These are phyloP conservation scores for Endocarpon pusillum DNA, from an alignment of 495 filamentous ascomycete genomes.

Conservation along the genomic window DNA sequence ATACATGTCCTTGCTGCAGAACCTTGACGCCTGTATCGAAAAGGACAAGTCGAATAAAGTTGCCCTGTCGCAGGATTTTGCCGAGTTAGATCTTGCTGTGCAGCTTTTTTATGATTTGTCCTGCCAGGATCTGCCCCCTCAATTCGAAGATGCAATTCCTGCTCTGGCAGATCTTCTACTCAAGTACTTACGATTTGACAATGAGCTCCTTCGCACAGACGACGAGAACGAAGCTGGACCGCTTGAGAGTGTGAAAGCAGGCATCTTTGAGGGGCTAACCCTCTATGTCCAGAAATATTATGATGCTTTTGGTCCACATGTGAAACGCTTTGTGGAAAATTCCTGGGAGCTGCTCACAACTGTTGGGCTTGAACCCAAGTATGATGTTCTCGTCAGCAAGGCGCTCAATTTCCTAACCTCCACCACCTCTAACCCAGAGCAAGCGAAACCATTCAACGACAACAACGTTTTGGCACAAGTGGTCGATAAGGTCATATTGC, in stretches of 20 bases:
- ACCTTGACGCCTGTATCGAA: slow-evolving; percentile 60
- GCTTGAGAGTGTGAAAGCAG: slow-evolving; percentile 72
- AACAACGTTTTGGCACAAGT: slow-evolving; percentile 59
- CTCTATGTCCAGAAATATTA: slow-evolving; percentile 86
- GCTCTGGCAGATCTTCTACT: slow-evolving; percentile 63
- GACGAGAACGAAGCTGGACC: slow-evolving; percentile 76
- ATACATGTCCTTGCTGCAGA: slow-evolving; percentile 65
- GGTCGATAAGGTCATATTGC: slow-evolving; percentile 85
- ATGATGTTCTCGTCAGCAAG: slow-evolving; percentile 88
- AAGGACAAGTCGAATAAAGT: slow-evolving; percentile 56
- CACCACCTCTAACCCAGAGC: slow-evolving; percentile 54
- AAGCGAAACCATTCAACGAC: slow-evolving; percentile 74
- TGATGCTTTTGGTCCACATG: slow-evolving; percentile 67
- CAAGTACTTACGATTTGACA: slow-evolving; percentile 86
- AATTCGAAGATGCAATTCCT: slow-evolving; percentile 72
- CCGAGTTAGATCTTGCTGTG: slow-evolving; percentile 67
- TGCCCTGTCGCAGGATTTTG: slow-evolving; percentile 54
- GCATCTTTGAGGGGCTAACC: slow-evolving; percentile 75
- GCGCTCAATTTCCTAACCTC: slow-evolving; percentile 87
- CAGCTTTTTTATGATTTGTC: slow-evolving; percentile 92
- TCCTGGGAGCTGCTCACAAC: slow-evolving; percentile 83
- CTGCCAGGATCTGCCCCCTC: slow-evolving; percentile 85
- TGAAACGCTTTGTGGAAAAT: slow-evolving; percentile 66
- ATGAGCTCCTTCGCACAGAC: slow-evolving; percentile 57
- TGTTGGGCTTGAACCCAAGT: slow-evolving; percentile 73